Evolutionary conservation across 768 basidiomycete species (phyloP), one percentile per base, ranked within the genome.

Genomic region (Russula foetens): DNA sequence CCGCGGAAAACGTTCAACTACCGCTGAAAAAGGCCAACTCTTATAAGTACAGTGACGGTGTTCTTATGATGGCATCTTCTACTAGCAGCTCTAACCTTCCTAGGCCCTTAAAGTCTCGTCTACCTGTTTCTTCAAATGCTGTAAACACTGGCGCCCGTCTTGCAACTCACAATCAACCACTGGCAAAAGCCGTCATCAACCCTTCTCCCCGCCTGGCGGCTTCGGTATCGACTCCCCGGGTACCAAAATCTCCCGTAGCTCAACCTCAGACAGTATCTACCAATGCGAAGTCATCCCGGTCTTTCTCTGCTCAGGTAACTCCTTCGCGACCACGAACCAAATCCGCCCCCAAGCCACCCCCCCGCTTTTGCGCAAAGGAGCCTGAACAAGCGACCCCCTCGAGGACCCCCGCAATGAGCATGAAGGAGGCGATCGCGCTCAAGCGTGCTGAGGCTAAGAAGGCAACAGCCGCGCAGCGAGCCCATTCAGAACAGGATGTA

Each of bases 401-500:
- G 17, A 77, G 72, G 54, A 0, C 46, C 43, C 68, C 73, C 19
- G 64, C 70, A 39, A 59, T 81, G 31, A 89, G 80, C 68, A 79
- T 91, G 63, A 84, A 84, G 66, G 90, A 90, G 63, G 86, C 84
- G 15, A 90, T 92, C 68, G 90, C 90, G 2, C 74, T 89, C 47
- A 88, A 82, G 63, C 78, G 90, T 45, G 88, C 90, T 0, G 86
- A 90, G 68, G 87, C 84, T 0, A 90, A 85, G 74, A 91, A 89
- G 67, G 74, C 77, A 3, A 56, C 63, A 7, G 41, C 62, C 49
- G 56, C 55, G 71, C 60, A 62, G 45, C 75, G 52, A 38, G 29
- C 57, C n/a, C 65, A 66, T 1, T 54, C 65, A 15, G 66, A 58
- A 4, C 64, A 56, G 23, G 71, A 70, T 24, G 71, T 71, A 9